Conservation (phyloP, 257 asterid species). For the Salvia hispanica region DNA sequence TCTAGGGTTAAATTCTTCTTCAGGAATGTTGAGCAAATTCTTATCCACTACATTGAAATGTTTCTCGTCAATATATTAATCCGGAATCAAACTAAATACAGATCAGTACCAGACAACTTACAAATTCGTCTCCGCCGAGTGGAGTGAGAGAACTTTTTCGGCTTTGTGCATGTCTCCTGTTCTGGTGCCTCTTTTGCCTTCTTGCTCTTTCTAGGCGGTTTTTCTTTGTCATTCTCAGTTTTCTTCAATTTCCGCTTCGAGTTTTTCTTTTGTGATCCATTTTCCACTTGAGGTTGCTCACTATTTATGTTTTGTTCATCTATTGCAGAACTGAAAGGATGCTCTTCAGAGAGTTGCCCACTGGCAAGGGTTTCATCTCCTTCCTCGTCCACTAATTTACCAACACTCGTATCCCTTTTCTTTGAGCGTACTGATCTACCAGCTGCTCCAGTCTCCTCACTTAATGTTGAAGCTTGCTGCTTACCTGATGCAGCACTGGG, state of each 20-base stretch:
- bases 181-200: conserved; percentile 53
- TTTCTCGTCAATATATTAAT: conserved; percentile 26
- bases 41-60: conserved; percentile 59
- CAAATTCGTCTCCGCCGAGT: conserved; percentile 58
- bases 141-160: conserved; percentile 75
- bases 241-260: conserved; percentile 47
- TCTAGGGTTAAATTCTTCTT: conserved; percentile 68
- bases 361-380: conserved; percentile 43
- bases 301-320: conserved; percentile 41
- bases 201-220: conserved; percentile 57
- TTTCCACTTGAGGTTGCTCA: conserved; percentile 48
- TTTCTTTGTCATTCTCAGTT: conserved; percentile 49
- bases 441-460: conserved; percentile 41
- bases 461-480: conserved; percentile 41
- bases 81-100: conserved; percentile 20
- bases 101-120: conserved; percentile 21
- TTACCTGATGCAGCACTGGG: conserved; percentile 37
- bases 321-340: conserved; percentile 35
- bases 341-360: conserved; percentile 43
- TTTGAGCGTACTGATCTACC: conserved; percentile 55
- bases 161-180: conserved; percentile 47
- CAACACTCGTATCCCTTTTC: conserved; percentile 31
- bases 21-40: conserved; percentile 71
- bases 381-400: conserved; percentile 45
- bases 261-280: conserved; percentile 46